Evolutionary conservation across 495 filamentous ascomycete genomes (phyloP), one percentile per base, ranked within the genome.

Genomic region (Xylaria sp.): DNA sequence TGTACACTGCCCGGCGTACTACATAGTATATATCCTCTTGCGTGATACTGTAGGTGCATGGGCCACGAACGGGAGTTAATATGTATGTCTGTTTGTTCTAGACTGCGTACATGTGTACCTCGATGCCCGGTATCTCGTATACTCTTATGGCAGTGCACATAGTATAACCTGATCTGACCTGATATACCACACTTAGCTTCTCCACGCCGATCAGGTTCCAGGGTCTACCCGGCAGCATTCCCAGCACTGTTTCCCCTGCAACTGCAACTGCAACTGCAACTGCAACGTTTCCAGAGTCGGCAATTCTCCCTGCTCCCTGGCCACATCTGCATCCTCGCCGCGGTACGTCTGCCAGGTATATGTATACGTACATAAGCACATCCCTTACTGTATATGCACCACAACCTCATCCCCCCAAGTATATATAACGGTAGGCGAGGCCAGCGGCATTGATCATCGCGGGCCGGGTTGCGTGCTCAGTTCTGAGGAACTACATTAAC

Each of bases 251-350:
- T 71, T 74, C 26, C 71, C 57, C 50, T 55, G 50, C 50, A 24
- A 29, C 46, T 24, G n/a, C n/a, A n/a, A n/a, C 70, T 67, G 72
- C 68, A 71, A 74, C 67, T 75, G 73, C 69, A 72, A 66, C 74
- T 76, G 76, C 75, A 78, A 78, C 76, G 76, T 78, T 76, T 76
- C 76, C 71, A 73, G 72, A 73, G 73, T 75, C 74, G 76, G 76
- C 74, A 78, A 71, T 78, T 76, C 69, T 44, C 46, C 62, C 68
- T 74, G 66, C 66, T 68, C 70, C 72, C 61, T 75, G 57, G 61
- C 67, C 69, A 72, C 43, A 57, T 50, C 70, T 62, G 53, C 70
- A 63, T 65, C 66, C 67, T 61, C 52, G 7, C 55, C 64, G 69
- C 66, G n/a, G 35, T 59, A 33, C 40, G 24, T 59, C 24, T 59